Evolutionary conservation across 163 green algal genomes (phyloP), one percentile per base, ranked within the genome.

Genomic region (Coccomyxa subellipsoidea): DNA sequence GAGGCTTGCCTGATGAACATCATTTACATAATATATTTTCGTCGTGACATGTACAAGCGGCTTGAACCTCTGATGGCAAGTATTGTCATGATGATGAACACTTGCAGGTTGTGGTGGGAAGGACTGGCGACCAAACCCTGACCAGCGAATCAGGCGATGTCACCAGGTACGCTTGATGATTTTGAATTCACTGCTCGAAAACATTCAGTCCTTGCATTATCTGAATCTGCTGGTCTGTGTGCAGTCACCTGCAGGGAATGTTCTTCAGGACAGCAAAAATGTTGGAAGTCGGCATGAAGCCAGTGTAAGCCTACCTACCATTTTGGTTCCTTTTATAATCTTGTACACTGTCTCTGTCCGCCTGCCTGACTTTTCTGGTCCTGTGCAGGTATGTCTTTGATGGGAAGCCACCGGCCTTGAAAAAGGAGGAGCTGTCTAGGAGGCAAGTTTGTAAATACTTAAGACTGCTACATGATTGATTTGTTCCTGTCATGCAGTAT

Each of bases 211-310:
- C n/a, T n/a, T n/a, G n/a, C n/a, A n/a, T n/a, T n/a, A n/a, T n/a
- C n/a, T n/a, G n/a, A n/a, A n/a, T n/a, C n/a, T n/a, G n/a, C n/a
- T n/a, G n/a, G n/a, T n/a, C n/a, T n/a, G n/a, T n/a, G n/a, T 87
- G 82, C 89, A 93, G 88, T 54, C 93, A 97, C 79, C 75, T 98
- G 38, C 92, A 97, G 80, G 97, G 97, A 69, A 98, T 99, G 95
- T 98, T 99, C 69, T 98, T 94, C 85, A 88, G 96, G 37, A 99
- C 96, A 36, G 91, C 88, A 9, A 91, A 93, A 10, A 97, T 99
- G 95, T 85, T 99, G 36, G 95, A 99, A 81, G 92, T 94, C 9
- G 96, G 97, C 70, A 97, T 99, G 83, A 96, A 97, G 82, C 96
- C 96, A 23, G 92, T 99, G 81, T 99, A 96, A 85, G 89, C 80